Percentiles rank a stretch among this genome's conserved stretches.
Conservation (phyloP, 78 protist genomes). For the Dictyostelium intermedium region DNA sequence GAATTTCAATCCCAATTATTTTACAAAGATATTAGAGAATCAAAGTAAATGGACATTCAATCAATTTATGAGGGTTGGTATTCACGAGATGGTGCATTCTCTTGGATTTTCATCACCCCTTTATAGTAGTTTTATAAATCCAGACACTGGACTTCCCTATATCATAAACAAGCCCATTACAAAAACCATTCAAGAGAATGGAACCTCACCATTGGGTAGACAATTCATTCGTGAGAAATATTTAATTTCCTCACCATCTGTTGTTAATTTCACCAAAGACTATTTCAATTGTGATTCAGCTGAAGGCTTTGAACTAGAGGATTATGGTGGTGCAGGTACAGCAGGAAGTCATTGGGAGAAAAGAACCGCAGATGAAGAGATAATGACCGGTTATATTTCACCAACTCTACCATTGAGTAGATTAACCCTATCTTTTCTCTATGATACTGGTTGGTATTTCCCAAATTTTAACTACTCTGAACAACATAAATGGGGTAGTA, state of each 20-base stretch:
- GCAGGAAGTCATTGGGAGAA: slow-evolving; percentile 86
- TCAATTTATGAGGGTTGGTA: slow-evolving; percentile 27
- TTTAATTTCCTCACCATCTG: slow-evolving; percentile 10
- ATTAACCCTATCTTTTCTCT: slow-evolving; percentile 18
- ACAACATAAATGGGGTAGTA: slow-evolving; percentile 22
- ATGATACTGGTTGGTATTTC: slow-evolving; percentile 65
- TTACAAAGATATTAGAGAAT: neutral
- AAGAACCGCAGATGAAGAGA: slow-evolving; percentile 49
- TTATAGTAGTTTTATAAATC: neutral
- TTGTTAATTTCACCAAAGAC: neutral
- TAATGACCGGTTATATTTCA: slow-evolving; percentile 66
- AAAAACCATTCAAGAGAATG: neutral
- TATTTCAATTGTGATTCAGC: slow-evolving; percentile 54
- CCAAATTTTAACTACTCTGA: neutral
- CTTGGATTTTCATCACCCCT: slow-evolving; percentile 12
- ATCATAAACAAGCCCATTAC: neutral
- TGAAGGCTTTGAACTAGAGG: slow-evolving; percentile 71
- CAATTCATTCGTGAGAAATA: neutral
- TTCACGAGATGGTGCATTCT: slow-evolving; percentile 35
- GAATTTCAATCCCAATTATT: slow-evolving; percentile 38
- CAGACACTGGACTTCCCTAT: neutral
- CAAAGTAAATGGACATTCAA: slow-evolving; percentile 32
- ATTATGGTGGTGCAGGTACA: slow-evolving; percentile 76
- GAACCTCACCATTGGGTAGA: slow-evolving; percentile 17
- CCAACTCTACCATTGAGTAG: neutral